A percentile compares a stretch with the other conserved stretches of the same genome.
These are phyloP conservation scores for Ceratobasidium papillatum DNA, from an alignment of 1,284 basidiomycete genomes.

Conservation along the genomic window DNA sequence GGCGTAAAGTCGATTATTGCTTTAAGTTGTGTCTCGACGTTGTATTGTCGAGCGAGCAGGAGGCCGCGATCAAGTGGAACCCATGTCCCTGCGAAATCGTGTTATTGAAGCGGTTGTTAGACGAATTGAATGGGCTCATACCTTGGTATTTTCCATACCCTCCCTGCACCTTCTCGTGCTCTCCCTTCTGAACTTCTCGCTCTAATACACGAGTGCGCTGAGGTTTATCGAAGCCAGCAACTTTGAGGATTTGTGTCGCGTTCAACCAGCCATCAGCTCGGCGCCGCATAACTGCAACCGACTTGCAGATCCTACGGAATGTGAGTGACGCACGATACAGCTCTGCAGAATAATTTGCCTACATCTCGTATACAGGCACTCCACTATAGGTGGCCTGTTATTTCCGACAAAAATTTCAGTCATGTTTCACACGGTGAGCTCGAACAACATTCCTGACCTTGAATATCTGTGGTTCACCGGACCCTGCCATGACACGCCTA, in stretches of 20 bases:
- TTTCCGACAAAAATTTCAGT: conserved; percentile 6
- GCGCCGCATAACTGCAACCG: conserved; percentile 96
- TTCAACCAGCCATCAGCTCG: conserved; percentile 97
- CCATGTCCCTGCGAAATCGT: conserved; percentile 83
- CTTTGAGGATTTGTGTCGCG: conserved; percentile 99
- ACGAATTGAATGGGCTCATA: conserved; percentile 50
- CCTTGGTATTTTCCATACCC: conserved; percentile 99
- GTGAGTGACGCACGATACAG: conserved; percentile 48
- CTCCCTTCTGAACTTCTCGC: conserved; percentile 97
- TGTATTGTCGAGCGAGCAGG: conserved; percentile 89
- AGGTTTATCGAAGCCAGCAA: conserved; percentile 99
- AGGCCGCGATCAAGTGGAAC: conserved; percentile 95
- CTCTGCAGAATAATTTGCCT: conserved; percentile 50
- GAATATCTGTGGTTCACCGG: conserved; percentile 73
- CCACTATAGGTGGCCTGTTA: conserved; percentile 84
- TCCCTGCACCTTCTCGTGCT: conserved; percentile 99
- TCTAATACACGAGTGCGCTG: conserved; percentile 97
- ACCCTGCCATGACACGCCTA: conserved; percentile 29
- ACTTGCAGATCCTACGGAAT: conserved; percentile 83
- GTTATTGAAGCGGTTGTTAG: background rate
- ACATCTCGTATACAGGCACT: conserved; percentile 89
- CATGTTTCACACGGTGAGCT: background rate
- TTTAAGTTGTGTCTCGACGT: conserved; percentile 86
- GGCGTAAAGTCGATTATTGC: conserved; percentile 97
- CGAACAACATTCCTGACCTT: conserved; percentile 59